A percentile compares a stretch with the other conserved stretches of the same genome.
Conservation (phyloP, 1,284 basidiomycete species). For the Vanrija sp. region DNA sequence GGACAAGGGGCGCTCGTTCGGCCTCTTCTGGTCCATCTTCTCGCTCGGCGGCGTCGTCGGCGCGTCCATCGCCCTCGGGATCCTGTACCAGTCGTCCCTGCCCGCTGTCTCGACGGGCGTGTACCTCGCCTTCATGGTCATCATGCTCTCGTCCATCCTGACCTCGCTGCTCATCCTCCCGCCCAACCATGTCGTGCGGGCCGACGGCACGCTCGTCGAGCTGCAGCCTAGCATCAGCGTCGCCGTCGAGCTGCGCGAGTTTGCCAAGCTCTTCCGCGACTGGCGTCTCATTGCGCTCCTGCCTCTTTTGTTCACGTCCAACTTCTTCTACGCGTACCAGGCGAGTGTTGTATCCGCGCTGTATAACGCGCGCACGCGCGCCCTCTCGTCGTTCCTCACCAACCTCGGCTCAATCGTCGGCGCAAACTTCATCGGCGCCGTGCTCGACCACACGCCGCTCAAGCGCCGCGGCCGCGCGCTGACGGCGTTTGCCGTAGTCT, state of each 20-base stretch:
- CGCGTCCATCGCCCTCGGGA: constrained; percentile 49
- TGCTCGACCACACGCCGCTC: constrained; percentile 37
- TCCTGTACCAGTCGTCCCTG: constrained; percentile 29
- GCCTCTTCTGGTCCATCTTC: constrained; percentile 52
- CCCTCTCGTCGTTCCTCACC: constrained; percentile 32
- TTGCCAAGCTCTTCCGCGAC: constrained; percentile 33
- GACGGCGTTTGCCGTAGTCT: constrained; percentile 26
- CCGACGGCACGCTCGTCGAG: constrained; percentile 38
- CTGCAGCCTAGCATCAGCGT: constrained; percentile 19
- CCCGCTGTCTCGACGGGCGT: constrained; percentile 35
- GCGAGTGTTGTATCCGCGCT: constrained; percentile 34
- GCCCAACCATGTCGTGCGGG: constrained; percentile 33
- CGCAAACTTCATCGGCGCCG: constrained; percentile 37
- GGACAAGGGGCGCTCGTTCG: constrained; percentile 49
- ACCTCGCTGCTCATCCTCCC: constrained; percentile 37
- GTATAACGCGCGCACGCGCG: constrained; percentile 39
- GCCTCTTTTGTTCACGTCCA: constrained; percentile 40
- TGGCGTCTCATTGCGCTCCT: constrained; percentile 36
- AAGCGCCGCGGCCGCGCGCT: constrained; percentile 32
- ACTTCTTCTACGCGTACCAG: constrained; percentile 42
- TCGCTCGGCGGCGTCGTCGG: constrained; percentile 52
- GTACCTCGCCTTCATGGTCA: constrained; percentile 45
- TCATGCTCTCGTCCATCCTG: constrained; percentile 38
- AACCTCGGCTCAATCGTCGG: constrained; percentile 40
- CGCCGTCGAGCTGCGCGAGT: constrained; percentile 28